Conservation (phyloP, 352 stramenopile species). For the Pythium pyrilobum region DNA sequence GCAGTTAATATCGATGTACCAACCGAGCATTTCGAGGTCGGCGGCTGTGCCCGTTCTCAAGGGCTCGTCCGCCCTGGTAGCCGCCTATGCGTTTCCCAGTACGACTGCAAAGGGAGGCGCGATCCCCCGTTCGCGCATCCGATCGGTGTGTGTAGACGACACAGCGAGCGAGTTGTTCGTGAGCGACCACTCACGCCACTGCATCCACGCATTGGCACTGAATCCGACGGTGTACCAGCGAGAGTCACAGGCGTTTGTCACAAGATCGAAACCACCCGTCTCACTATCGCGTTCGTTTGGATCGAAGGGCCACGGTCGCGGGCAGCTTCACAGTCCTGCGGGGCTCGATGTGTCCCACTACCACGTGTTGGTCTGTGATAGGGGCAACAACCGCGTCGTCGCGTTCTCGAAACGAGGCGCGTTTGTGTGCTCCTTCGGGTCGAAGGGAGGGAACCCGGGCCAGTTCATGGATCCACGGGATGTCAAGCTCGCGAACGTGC, state of each 20-base stretch:
- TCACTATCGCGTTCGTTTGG: conserved; percentile 23
- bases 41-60: not conserved
- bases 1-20: not conserved
- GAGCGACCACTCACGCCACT: conserved; percentile 46
- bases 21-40: not conserved
- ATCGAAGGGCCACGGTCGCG: conserved; percentile 22
- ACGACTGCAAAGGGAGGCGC: too few species aligned
- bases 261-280: not conserved
- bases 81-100: not conserved
- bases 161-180: conserved; percentile 52
- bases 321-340: conserved; percentile 34
- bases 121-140: not conserved
- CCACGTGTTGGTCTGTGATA: conserved; percentile 58
- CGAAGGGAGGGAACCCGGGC: conserved; percentile 26
- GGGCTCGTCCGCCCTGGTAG: not conserved
- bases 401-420: conserved; percentile 52
- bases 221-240: conserved; percentile 16
- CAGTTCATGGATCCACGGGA: conserved; percentile 51
- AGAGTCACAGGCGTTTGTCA: not conserved
- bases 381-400: conserved; percentile 39
- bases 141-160: conserved; percentile 44
- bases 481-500: conserved; percentile 49
- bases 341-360: conserved; percentile 63
- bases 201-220: conserved; percentile 36
- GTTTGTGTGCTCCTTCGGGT: conserved; percentile 41